Base-by-base conservation (phyloP, 495 filamentous ascomycete species). In the Corynascus novoguineensis region DNA sequence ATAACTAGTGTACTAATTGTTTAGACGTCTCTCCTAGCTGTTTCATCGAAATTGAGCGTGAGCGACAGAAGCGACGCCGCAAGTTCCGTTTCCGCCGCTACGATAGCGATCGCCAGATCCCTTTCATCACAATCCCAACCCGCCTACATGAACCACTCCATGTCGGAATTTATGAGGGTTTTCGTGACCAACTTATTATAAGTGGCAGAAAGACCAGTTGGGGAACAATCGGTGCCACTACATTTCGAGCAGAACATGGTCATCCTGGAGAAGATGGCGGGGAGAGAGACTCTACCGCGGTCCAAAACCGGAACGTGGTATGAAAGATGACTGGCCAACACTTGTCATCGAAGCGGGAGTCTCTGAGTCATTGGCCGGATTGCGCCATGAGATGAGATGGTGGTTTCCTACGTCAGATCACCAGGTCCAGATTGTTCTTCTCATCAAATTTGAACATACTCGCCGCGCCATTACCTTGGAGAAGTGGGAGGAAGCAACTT, bases 341-440 rank as follows among this genome's bases (percentile, higher is more conserved):
- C 57, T 72, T 15, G 60, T 72, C 21, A 62, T 74, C 27, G 61
- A 71, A 47, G 63, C 65, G 25, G 68, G 71, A 15, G 49, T 55
- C 41, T 64, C 65, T 1, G 55, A 69, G 47, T 64, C 67, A 28
- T 53, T 67, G 15, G 11, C 17, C 15, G 51, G 57, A 29, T 47
- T 73, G 11, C 58, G 48, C 9, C 37, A 59, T 24, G 58, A 66
- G 48, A 68, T 66, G 51, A 59, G 44, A 45, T 70, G 62, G 62
- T 71, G 70, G 70, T 70, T 73, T 53, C 15, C 46, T 1, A 53
- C 67, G 32, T 71, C 70, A 24, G 38, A 64, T 28, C 68, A 68
- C 29, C 41, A 64, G 19, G 65, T 69, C 25, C 63, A 68, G 44
- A 65, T 70, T 27, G 64, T 71, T 29, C 15, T 73, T 42, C 57